phyloP scores from a whole-genome alignment of 306 rosid genomes.

The Cucurbita maxima region DNA sequence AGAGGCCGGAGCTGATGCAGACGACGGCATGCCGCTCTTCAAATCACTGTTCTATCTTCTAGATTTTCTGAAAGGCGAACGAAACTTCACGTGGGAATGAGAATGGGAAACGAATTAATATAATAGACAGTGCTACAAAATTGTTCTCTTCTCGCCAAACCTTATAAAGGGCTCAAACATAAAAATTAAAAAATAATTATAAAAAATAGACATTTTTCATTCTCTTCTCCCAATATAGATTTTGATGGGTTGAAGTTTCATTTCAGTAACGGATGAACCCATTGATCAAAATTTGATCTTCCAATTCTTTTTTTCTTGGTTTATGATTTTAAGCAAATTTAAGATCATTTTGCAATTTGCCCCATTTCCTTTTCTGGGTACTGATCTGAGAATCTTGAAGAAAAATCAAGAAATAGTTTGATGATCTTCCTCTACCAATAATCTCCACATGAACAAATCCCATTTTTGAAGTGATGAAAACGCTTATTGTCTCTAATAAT shows the following conservation, averaged over 20 bases:
- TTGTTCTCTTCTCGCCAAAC: background rate
- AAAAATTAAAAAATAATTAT: background rate
- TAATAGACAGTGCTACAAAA: background rate
- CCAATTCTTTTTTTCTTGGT: background rate
- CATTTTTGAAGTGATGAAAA: conserved; percentile 67
- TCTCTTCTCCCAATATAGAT: background rate
- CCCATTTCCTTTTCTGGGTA: background rate
- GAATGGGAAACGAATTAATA: no score
- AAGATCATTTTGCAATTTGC: background rate
- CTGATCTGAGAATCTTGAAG: background rate
- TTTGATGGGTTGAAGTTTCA: background rate
- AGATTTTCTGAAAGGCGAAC: background rate
- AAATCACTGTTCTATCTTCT: background rate
- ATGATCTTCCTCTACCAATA: conserved; percentile 37
- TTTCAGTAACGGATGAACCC: background rate
- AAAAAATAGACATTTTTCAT: background rate
- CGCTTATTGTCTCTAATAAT: conserved; percentile 72
- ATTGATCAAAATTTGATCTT: background rate
- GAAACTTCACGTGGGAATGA: no score
- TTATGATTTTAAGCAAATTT: background rate
- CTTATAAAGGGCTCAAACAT: background rate
- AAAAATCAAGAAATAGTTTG: background rate
- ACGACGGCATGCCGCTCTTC: conserved; percentile 16
- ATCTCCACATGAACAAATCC: conserved; percentile 65
- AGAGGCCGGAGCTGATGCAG: conserved; percentile 20